Evolutionary conservation across 805 yeast species (phyloP).

Genomic region (Cyberlindnera saturnus): DNA sequence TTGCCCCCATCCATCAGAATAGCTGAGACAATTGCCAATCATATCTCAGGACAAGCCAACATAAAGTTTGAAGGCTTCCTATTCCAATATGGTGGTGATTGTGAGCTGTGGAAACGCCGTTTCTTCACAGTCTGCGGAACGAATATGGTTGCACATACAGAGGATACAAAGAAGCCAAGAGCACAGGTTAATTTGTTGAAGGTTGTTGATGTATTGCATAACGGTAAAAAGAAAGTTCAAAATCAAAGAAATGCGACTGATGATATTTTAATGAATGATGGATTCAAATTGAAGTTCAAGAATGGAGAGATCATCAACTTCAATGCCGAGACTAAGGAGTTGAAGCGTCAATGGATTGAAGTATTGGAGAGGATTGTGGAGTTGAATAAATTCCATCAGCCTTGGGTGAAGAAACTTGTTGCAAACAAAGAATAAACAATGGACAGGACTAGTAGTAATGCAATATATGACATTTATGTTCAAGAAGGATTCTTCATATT

Average conservation of each 20-base stretch:
- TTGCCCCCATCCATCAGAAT: constrained; percentile 65
- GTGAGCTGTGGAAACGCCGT: constrained; percentile 63
- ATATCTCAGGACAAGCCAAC: constrained; percentile 30
- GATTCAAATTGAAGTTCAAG: constrained; percentile 68
- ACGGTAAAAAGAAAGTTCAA: constrained; percentile 23
- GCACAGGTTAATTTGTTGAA: constrained; percentile 72
- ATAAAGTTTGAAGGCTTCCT: constrained; percentile 57
- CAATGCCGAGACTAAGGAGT: constrained; percentile 68
- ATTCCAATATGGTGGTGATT: constrained; percentile 90
- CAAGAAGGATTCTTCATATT: too few relatives aligned
- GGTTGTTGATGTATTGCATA: constrained; percentile 37
- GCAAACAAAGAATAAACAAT: constrained; percentile 7
- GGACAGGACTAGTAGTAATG: background rate
- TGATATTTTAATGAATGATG: constrained; percentile 58
- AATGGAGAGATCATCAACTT: constrained; percentile 81
- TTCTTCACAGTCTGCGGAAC: constrained; percentile 70
- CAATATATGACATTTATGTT: background rate
- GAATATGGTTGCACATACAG: constrained; percentile 71
- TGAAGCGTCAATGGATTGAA: constrained; percentile 61
- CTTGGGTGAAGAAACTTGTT: constrained; percentile 48
- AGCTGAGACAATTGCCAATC: constrained; percentile 37
- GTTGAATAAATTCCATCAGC: constrained; percentile 52
- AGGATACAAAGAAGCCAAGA: constrained; percentile 57
- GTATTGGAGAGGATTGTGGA: constrained; percentile 50
- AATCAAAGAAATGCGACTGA: constrained; percentile 61